Evolutionary conservation across 441 rosid species (phyloP), one percentile per base, ranked within the genome.

Genomic region (Populus tomentosa): DNA sequence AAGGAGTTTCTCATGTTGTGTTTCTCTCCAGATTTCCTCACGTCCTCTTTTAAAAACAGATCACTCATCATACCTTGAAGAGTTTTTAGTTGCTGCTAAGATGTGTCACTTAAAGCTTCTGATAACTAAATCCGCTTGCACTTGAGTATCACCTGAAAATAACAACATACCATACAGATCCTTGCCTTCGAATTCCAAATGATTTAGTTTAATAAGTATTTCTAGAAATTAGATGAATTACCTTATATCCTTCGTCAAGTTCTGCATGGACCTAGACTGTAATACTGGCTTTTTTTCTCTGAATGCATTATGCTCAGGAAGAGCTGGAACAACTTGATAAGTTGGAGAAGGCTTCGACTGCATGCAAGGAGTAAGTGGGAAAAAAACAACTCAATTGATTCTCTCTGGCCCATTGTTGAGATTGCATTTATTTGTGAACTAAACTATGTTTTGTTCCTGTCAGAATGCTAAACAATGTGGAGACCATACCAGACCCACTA

Each of bases 271-370:
- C 63, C 10, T 56, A 40, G 59, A 65, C 20, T 28, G 5, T 68
- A 61, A 73, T 38, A 13, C 14, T 21, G 40, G 9, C 10, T 18
- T 50, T 56, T 5, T 59, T 3, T 11, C 33, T 28, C 20, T 14
- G 16, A 53, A 73, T 50, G 35, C 64, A 65, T n/a, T 32, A 24
- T 26, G 20, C 67, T 53, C 93, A 95, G 98, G 91, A 93, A 79
- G 99, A 93, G 83, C 78, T 93, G 70, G 96, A 93, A 74, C 84
- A 78, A 78, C 90, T 95, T 74, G 95, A 92, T 70, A 93, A 82
- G 84, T 87, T 87, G 87, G 93, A 89, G 42, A 86, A 73, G 62
- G 90, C 97, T 68, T 92, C 99, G 63, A 85, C 86, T 18, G 88
- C 88, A 0, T 92, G 96, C 89, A 80, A 79, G 72, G 97, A 90